Base-by-base conservation (phyloP, 1,284 basidiomycete genomes). In the Omphalotus olearius region DNA sequence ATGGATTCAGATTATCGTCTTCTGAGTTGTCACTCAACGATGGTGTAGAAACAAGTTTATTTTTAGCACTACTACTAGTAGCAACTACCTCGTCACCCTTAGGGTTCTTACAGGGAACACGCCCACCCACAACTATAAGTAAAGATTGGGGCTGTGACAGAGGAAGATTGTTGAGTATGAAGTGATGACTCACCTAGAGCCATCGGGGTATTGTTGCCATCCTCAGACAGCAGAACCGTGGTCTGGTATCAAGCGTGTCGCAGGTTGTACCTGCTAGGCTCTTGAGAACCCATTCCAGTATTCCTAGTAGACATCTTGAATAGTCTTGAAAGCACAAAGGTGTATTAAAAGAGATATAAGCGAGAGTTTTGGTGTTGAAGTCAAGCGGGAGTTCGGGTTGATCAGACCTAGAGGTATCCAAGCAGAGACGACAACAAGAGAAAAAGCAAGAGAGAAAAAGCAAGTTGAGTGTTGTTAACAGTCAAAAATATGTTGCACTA, bases 331-430 rank as follows among this genome's bases (percentile, higher is more conserved):
- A 28, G 30, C 2, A 33, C 9, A 33, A 13, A 28, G 26, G 13
- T 10, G 7, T 4, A 33, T 13, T 9, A 33, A 13, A 33, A 33
- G 14, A 36, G 45, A 47, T 30, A 46, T 14, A 11, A 33, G 28
- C 16, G 30, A 17, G 20, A 13, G 6, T 20, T 39, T 38, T 48
- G 47, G 9, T 11, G 30, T 33, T 7, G 30, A 33, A 33, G 30
- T 7, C 30, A 33, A 33, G 30, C 30, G 7, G 7, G 47, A n/a
- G 18, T 23, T 36, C 20, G 3, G 47, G 41, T 48, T 48, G 47
- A 48, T 48, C 47, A 48, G 47, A 48, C 47, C 18, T 38, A 20
- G 36, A 26, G 18, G 7, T 20, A 23, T 33, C 38, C 47, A 25
- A 48, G 13, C 26, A 16, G 10, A 18, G 23, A 23, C 47, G 36